Evolutionary conservation across 805 yeast genomes (phyloP), one percentile per base, ranked within the genome.

Genomic region (Yarrowia yakushimensis): DNA sequence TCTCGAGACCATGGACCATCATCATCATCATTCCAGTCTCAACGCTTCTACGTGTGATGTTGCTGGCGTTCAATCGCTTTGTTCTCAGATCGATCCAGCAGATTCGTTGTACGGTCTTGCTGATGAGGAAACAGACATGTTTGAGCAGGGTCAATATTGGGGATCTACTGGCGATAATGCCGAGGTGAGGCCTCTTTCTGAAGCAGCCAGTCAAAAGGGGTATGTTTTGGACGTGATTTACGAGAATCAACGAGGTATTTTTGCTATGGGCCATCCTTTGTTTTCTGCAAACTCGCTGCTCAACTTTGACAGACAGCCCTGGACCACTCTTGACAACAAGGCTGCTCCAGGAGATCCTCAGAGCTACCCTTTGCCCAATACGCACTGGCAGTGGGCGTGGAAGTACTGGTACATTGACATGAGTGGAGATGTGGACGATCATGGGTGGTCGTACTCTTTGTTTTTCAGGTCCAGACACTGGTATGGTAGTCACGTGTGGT

Each of bases 361-460:
- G 8, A 64, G 68, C 13, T 75, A 71, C 61, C 74, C 77, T 15
- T 70, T 83, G 13, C 88, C 88, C 1, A 86, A 82, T 65, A 75
- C 81, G 22, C 72, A 77, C 43, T 86, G 90, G 91, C 69, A 72
- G 62, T 86, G 91, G 91, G 70, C 70, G 10, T 86, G 91, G 90
- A 77, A 77, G 13, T 76, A 78, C 62, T 88, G 96, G 96, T 85
- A 84, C 67, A 85, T 87, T 2, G 78, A 85, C 64, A 86, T 89
- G 93, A 70, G 74, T 4, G 73, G 75, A 41, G 90, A 87, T 69
- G 87, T 83, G 20, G 96, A 88, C 71, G 92, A 87, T 68, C 88
- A 86, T 69, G 96, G 96, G n/a, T 88, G 96, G 96, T 71, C 79
- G 31, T 89, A 88, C 69, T 78, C 87, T 63, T 76, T 81, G 73